Conservation (phyloP, 257 asterid species). For the Nicotiana attenuata region DNA sequence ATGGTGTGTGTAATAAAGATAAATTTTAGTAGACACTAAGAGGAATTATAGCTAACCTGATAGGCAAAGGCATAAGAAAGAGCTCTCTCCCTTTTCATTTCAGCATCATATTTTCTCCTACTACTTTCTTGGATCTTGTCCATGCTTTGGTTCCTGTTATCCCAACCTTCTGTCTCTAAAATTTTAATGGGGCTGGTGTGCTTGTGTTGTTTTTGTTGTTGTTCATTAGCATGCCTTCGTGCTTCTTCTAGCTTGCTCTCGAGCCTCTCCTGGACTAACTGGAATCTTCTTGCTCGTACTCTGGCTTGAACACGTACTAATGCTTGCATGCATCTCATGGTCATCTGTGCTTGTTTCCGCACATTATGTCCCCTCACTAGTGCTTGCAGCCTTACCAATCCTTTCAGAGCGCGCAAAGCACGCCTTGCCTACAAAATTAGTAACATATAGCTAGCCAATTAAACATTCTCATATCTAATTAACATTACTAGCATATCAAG, state of each 20-base stretch:
- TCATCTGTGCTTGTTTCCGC: slow-evolving; percentile 89
- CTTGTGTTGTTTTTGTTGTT: neutral
- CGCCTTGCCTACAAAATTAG: slow-evolving; percentile 62
- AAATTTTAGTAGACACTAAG: neutral
- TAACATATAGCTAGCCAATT: neutral
- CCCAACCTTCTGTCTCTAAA: slow-evolving; percentile 41
- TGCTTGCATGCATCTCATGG: slow-evolving; percentile 98
- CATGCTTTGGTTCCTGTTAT: slow-evolving; percentile 38
- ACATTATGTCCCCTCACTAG: slow-evolving; percentile 89
- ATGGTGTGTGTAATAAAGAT: neutral
- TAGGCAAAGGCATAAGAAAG: slow-evolving; percentile 69
- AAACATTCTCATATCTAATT: neutral
- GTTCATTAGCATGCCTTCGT: slow-evolving; percentile 17
- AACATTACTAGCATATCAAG: neutral
- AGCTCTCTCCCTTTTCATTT: slow-evolving; percentile 56
- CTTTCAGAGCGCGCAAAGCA: slow-evolving; percentile 80
- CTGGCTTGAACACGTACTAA: slow-evolving; percentile 88
- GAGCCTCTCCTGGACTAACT: slow-evolving; percentile 39
- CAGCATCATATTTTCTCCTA: slow-evolving; percentile 47
- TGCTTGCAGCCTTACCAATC: slow-evolving; percentile 92
- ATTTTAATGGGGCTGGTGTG: slow-evolving; percentile 32
- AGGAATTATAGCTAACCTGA: slow-evolving; percentile 38
- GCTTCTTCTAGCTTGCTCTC: slow-evolving; percentile 44
- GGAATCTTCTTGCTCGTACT: slow-evolving; percentile 74
- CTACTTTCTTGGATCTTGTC: slow-evolving; percentile 40